phyloP scores from a whole-genome alignment of 192 early-diverging fungal genomes.

The Geranomyces variabilis region DNA sequence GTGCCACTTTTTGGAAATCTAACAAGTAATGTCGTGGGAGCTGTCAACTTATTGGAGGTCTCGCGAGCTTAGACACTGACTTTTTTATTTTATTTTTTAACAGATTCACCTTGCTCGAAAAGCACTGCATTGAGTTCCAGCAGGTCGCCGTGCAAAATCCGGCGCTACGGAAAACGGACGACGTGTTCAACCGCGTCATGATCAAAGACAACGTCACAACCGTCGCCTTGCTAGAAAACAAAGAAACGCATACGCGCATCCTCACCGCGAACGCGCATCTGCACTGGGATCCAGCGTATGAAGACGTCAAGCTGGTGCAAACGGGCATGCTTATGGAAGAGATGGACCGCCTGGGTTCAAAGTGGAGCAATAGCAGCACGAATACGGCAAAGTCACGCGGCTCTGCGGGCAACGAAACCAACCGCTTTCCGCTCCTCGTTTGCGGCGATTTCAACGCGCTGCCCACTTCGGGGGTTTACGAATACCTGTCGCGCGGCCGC shows the following conservation, averaged over 20 bases:
- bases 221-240: constrained; percentile 80
- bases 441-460: constrained; percentile 95
- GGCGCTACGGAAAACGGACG: constrained; percentile 88
- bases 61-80: not conserved
- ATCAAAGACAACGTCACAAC: constrained; percentile 95
- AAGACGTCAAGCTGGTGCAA: constrained; percentile 96
- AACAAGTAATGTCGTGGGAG: constrained; percentile 65
- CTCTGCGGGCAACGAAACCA: not conserved
- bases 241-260: constrained; percentile 68
- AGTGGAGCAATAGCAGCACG: constrained; percentile 36
- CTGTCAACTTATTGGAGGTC: not conserved
- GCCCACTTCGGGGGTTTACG: constrained; percentile 87
- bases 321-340: constrained; percentile 92
- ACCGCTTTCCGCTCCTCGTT: constrained; percentile 61
- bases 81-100: not conserved
- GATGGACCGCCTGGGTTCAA: constrained; percentile 63
- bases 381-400: not conserved
- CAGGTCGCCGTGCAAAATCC: constrained; percentile 84
- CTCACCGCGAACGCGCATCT: constrained; percentile 89
- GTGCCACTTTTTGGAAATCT: constrained; percentile 90
- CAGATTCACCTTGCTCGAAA: constrained; percentile 82
- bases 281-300: constrained; percentile 91
- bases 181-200: constrained; percentile 97
- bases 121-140: constrained; percentile 92
- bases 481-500: constrained; percentile 79